phyloP scores from a whole-genome alignment of 2,329 filamentous ascomycete species.

The Penicillium sp. region DNA sequence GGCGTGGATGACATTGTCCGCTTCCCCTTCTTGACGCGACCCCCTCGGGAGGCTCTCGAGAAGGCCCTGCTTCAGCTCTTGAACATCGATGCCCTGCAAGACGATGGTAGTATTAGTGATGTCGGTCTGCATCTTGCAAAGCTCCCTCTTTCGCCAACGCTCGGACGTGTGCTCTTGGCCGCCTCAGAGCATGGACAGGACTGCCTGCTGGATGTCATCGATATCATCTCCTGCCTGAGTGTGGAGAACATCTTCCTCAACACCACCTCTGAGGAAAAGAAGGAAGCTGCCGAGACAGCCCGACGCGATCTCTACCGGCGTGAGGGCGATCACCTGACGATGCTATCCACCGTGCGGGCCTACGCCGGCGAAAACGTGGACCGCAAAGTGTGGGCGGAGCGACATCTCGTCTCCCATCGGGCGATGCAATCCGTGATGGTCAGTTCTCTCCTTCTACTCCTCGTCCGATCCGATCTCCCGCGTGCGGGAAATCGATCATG shows the following conservation, averaged over 20 bases:
- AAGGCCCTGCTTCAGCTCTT: slow-evolving; percentile 81
- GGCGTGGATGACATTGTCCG: slow-evolving; percentile 78
- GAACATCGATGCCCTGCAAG: slow-evolving; percentile 73
- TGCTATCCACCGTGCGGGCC: slow-evolving; percentile 62
- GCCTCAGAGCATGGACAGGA: slow-evolving; percentile 70
- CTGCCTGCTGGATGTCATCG: slow-evolving; percentile 80
- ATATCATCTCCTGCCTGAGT: slow-evolving; percentile 72
- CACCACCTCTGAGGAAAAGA: slow-evolving; percentile 62
- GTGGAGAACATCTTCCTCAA: slow-evolving; percentile 67
- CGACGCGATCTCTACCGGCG: slow-evolving; percentile 60
- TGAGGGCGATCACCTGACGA: slow-evolving; percentile 67
- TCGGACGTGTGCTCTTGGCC: slow-evolving; percentile 81
- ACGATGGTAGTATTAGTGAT: slow-evolving; percentile 72
- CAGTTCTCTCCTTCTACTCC: slow-evolving; percentile 12
- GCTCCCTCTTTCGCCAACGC: slow-evolving; percentile 78
- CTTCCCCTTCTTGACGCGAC: slow-evolving; percentile 85
- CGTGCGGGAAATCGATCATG: too few relatives aligned
- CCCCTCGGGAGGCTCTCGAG: slow-evolving; percentile 75
- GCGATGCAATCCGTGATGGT: slow-evolving; percentile 69
- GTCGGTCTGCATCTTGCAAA: slow-evolving; percentile 76
- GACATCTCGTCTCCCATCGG: slow-evolving; percentile 63
- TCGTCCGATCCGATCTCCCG: too few relatives aligned
- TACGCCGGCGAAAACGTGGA: slow-evolving; percentile 63
- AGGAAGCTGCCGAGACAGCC: slow-evolving; percentile 60
- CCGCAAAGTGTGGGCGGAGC: slow-evolving; percentile 63